These are phyloP conservation scores for Suaeda aralocaspica DNA, from an alignment of 148 eudicot species.

Conservation along the genomic window DNA sequence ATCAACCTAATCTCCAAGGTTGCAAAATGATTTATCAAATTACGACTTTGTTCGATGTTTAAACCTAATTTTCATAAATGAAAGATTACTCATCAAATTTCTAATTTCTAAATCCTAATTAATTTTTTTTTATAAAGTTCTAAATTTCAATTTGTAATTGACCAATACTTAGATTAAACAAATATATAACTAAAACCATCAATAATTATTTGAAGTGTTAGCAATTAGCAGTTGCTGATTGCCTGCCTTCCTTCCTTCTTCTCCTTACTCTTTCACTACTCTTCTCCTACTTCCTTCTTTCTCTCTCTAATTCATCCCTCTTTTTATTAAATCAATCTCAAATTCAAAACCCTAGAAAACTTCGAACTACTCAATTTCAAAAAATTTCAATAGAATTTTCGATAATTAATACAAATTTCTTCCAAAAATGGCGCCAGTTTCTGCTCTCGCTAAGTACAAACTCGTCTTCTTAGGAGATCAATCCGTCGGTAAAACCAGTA, in stretches of 20 bases:
- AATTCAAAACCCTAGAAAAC: no score
- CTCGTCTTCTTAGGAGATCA: constrained; percentile 52
- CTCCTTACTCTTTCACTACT: not conserved
- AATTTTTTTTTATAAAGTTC: no score
- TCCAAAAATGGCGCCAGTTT: constrained; percentile 42
- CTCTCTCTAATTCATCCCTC: not conserved
- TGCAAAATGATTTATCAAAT: no score
- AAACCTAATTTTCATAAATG: no score
- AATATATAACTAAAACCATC: no score
- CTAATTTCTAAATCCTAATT: no score
- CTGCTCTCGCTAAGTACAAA: constrained; percentile 50
- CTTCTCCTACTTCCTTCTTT: not conserved
- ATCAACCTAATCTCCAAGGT: no score
- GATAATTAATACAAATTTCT: constrained; percentile 4
- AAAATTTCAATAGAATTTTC: not conserved
- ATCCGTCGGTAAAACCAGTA: constrained; percentile 52
- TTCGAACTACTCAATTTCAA: not conserved
- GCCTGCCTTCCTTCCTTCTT: not conserved
- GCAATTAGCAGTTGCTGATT: not conserved
- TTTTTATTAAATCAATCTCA: not conserved
- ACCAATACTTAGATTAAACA: no score
- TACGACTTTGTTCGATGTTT: no score
- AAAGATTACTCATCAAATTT: no score
- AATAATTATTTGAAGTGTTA: not conserved
- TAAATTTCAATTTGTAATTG: no score